Evolutionary conservation across 2,329 filamentous ascomycete genomes (phyloP).

Genomic region (Neonectria punicea): DNA sequence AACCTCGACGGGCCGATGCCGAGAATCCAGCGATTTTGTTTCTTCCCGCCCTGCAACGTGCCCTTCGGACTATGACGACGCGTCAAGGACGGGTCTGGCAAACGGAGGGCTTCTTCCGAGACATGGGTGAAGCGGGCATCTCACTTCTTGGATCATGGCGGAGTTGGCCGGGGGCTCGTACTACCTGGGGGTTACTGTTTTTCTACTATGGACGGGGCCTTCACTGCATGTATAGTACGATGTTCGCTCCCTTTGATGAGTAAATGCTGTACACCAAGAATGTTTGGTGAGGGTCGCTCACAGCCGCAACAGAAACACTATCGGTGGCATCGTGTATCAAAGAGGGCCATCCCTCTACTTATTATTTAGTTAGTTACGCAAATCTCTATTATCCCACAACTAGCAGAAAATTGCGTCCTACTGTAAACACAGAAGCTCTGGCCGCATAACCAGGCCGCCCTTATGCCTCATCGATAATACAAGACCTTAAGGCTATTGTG

Average conservation of each 20-base stretch:
- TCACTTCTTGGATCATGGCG: background rate
- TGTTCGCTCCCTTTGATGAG: too few species aligned
- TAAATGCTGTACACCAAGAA: background rate
- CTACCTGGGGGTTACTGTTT: background rate
- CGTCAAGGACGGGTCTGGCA: background rate
- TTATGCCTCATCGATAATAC: too few species aligned
- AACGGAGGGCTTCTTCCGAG: background rate
- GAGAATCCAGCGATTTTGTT: background rate
- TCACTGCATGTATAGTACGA: too few species aligned
- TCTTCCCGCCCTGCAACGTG: background rate
- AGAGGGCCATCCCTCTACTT: too few species aligned
- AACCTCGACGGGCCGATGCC: slow-evolving; percentile 33
- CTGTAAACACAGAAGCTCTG: too few species aligned
- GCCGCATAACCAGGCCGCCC: too few species aligned
- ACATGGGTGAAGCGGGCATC: background rate
- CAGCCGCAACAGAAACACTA: too few species aligned
- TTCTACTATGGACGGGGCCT: background rate
- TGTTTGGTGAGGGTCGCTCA: background rate
- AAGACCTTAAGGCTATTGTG: too few species aligned
- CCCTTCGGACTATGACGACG: background rate
- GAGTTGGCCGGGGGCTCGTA: background rate
- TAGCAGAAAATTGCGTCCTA: too few species aligned
- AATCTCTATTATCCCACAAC: too few species aligned
- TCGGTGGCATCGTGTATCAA: too few species aligned
- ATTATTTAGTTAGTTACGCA: too few species aligned